A percentile compares a stretch with the other conserved stretches of the same genome.
Evolutionary conservation across 2,329 filamentous ascomycete species (phyloP).

Genomic region (Trichoderma sp.): DNA sequence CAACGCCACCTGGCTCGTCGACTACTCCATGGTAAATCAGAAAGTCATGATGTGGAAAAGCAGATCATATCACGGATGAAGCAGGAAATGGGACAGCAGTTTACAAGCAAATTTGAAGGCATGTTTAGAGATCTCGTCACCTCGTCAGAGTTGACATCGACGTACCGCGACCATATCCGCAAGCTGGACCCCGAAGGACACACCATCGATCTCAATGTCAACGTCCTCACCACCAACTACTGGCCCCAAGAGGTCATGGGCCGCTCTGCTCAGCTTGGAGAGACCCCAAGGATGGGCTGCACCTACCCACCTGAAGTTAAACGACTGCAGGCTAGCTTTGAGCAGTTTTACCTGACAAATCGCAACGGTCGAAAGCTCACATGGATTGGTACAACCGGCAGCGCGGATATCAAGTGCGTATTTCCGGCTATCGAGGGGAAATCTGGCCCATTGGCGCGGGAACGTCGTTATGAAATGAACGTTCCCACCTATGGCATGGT

Average conservation of each 20-base stretch:
- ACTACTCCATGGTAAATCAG: constrained; percentile 81
- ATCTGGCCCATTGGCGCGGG: constrained; percentile 57
- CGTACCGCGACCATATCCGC: constrained; percentile 68
- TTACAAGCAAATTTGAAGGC: constrained; percentile 87
- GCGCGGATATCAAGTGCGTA: constrained; percentile 78
- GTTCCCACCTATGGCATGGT: constrained; percentile 93
- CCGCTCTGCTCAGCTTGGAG: constrained; percentile 50
- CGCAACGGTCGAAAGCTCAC: constrained; percentile 85
- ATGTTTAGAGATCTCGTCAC: constrained; percentile 98
- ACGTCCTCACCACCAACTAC: constrained; percentile 86
- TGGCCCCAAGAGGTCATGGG: constrained; percentile 93
- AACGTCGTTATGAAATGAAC: constrained; percentile 82
- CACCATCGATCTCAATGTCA: constrained; percentile 75
- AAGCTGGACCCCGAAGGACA: constrained; percentile 47
- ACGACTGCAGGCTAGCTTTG: constrained; percentile 77
- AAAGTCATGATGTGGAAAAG: constrained; percentile 89
- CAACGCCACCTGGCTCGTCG: constrained; percentile 93
- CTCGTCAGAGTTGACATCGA: constrained; percentile 76
- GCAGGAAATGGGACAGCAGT: constrained; percentile 89
- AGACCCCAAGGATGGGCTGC: constrained; percentile 48
- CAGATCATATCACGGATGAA: constrained; percentile 98
- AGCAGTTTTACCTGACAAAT: constrained; percentile 82
- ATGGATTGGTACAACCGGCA: constrained; percentile 72
- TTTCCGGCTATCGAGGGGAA: constrained; percentile 73
- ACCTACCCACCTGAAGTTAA: constrained; percentile 74